Percentiles rank a stretch among this genome's conserved stretches.
These are phyloP conservation scores for Trichoderma simmonsii DNA, from an alignment of 2,329 filamentous ascomycete species.

Conservation along the genomic window DNA sequence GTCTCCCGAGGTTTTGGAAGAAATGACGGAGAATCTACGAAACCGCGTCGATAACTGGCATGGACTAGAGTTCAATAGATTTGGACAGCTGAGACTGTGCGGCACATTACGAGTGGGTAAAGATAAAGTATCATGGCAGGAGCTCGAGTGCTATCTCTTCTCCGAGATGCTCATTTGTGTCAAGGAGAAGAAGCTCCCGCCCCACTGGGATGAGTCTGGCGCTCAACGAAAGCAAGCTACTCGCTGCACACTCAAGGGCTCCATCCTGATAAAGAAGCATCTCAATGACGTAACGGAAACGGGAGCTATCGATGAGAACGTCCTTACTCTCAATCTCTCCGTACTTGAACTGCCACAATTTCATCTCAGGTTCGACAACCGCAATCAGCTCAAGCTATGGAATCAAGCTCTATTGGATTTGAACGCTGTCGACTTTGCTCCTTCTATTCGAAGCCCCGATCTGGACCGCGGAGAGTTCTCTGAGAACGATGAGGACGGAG, in stretches of 20 bases:
- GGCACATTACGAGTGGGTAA: slow-evolving; percentile 92
- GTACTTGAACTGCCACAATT: slow-evolving; percentile 92
- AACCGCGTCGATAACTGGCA: slow-evolving; percentile 98
- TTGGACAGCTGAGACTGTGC: slow-evolving; percentile 87
- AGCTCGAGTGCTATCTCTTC: slow-evolving; percentile 94
- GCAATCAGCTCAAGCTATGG: slow-evolving; percentile 84
- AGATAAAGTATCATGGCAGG: slow-evolving; percentile 95
- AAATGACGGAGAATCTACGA: slow-evolving; percentile 81
- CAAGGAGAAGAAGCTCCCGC: slow-evolving; percentile 82
- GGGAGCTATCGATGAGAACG: slow-evolving; percentile 68
- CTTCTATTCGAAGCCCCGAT: slow-evolving; percentile 65
- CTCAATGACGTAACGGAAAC: slow-evolving; percentile 81
- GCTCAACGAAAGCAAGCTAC: slow-evolving; percentile 58
- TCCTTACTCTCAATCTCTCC: slow-evolving; percentile 85
- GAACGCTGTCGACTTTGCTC: slow-evolving; percentile 62
- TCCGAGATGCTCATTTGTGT: slow-evolving; percentile 99
- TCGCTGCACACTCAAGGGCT: slow-evolving; percentile 89
- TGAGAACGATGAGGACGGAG: slow-evolving; percentile 78
- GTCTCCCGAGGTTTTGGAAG: slow-evolving; percentile 70
- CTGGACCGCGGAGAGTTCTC: slow-evolving; percentile 75
- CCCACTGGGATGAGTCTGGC: slow-evolving; percentile 59
- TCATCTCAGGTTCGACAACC: slow-evolving; percentile 83
- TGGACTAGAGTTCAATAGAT: slow-evolving; percentile 85
- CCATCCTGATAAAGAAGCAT: slow-evolving; percentile 97
- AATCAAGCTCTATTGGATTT: slow-evolving; percentile 82